Percentiles rank a stretch among this genome's conserved stretches.
Conservation (phyloP, 2,329 filamentous ascomycete species). For the Didymella arachidicola region DNA sequence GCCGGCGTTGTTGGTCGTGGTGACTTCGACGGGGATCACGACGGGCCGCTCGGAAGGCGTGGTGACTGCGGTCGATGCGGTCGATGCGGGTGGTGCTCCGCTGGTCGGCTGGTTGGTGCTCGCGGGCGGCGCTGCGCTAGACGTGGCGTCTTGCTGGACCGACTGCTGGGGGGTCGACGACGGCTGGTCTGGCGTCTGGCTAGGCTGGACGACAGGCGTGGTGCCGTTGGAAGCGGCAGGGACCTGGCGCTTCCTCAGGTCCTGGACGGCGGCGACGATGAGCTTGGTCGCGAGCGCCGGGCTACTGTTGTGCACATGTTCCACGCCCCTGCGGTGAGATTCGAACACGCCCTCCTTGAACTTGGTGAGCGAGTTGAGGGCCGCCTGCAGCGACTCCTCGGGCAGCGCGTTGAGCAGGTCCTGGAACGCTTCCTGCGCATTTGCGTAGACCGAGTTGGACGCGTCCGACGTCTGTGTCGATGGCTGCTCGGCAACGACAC, state of each 20-base stretch:
- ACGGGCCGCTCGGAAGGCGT: conserved; percentile 31
- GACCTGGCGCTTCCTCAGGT: conserved; percentile 54
- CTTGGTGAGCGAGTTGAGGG: conserved; percentile 69
- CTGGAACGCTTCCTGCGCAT: conserved; percentile 58
- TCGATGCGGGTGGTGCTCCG: conserved; percentile 13
- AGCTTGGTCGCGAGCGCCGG: conserved; percentile 68
- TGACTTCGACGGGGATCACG: conserved; percentile 50
- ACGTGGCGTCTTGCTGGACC: conserved; percentile 2
- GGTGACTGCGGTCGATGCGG: conserved; percentile 9
- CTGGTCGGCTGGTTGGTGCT: conserved; percentile 10
- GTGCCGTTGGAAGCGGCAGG: conserved; percentile 38
- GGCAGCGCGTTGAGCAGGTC: conserved; percentile 65
- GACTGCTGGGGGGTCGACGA: conserved; percentile 19
- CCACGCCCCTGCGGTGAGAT: conserved; percentile 68
- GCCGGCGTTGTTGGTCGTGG: conserved; percentile 51
- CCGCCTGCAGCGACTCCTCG: conserved; percentile 68
- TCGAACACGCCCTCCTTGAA: conserved; percentile 74
- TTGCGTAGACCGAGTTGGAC: conserved; percentile 39
- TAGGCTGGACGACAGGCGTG: conserved; percentile 16
- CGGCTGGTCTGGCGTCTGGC: conserved; percentile 18
- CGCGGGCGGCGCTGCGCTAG: conserved; percentile 10
- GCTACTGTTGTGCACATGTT: conserved; percentile 68
- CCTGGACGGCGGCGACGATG: conserved; percentile 67
- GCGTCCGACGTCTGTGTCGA: conserved; percentile 29
- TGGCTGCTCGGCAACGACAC: conserved; percentile 32